Evolutionary conservation across 306 rosid genomes (phyloP), one percentile per base, ranked within the genome.

Genomic region (Phaseolus lunatus): DNA sequence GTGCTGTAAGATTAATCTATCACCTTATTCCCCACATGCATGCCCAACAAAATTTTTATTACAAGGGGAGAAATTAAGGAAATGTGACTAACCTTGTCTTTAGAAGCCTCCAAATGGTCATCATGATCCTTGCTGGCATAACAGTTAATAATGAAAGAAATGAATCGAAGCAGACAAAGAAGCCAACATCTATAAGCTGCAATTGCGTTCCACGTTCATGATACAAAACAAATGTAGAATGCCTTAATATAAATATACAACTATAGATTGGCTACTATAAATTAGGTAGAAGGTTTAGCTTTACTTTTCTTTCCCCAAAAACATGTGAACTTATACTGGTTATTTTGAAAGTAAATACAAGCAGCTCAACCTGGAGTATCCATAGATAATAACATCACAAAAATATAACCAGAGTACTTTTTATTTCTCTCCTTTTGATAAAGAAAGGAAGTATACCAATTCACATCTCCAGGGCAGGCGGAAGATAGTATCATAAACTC

Each of bases 401-500:
- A 79, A 83, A 59, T 52, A 48, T 73, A 73, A 78, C 29, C 44
- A 63, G 37, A 68, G 44, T 44, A 0, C 29, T 79, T 73, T 67
- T 27, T n/a, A 2, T 8, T 56, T 72, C 16, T 24, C 65, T 54
- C 45, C 57, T 16, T 50, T 67, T 14, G 63, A 76, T 53, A 19
- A 41, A 45, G 74, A 68, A 70, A 50, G 43, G 24, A 72, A 83
- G 77, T 78, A 78, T 94, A 94, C 98, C 97, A 90, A 81, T 94
- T 94, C 99, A 54, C 99, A 95, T 91, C 99, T 89, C 99, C 99
- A 95, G 39, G 99, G 99, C 87, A 95, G 81, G 73, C 97, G 99
- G 80, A 95, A 95, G 80, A 95, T 92, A 0, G 97, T 92, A 78
- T 95, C 97, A 72, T 95, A 95, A 84, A 95, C 97, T 81, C 89